Conservation (phyloP, 805 yeast genomes). For the Danielia reshetovae region DNA sequence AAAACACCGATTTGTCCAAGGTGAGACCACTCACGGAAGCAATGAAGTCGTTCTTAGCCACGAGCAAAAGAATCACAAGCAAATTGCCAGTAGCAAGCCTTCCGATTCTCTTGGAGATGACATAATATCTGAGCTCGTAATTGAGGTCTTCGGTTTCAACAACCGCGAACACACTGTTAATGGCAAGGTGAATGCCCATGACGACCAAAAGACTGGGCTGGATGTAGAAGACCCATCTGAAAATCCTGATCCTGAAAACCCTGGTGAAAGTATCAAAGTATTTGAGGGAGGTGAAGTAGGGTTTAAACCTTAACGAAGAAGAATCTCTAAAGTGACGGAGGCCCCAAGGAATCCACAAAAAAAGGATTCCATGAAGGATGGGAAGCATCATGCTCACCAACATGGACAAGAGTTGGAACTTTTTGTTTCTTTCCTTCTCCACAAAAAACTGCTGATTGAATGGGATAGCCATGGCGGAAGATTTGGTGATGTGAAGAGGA, state of each 20-base stretch:
- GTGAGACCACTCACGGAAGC: slow-evolving; percentile 39
- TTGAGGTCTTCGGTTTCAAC: slow-evolving; percentile 34
- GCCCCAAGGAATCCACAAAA: slow-evolving; percentile 38
- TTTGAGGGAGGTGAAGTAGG: slow-evolving; percentile 25
- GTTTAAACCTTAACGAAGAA: slow-evolving; percentile 10
- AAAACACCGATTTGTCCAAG: slow-evolving; percentile 33
- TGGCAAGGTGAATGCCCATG: slow-evolving; percentile 21
- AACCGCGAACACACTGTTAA: slow-evolving; percentile 26
- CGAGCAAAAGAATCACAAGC: slow-evolving; percentile 33
- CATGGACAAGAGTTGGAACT: slow-evolving; percentile 35
- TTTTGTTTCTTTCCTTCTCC: slow-evolving; percentile 33
- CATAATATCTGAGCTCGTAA: slow-evolving; percentile 36
- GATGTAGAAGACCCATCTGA: slow-evolving; percentile 21
- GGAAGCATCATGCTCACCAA: slow-evolving; percentile 23
- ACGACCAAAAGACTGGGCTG: slow-evolving; percentile 41
- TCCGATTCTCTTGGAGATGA: slow-evolving; percentile 41
- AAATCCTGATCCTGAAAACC: slow-evolving; percentile 19
- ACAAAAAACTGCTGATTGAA: slow-evolving; percentile 35
- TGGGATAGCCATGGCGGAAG: slow-evolving; percentile 26
- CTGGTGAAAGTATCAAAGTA: slow-evolving; percentile 26
- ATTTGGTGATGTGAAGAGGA: too few species aligned
- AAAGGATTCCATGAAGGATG: slow-evolving; percentile 36
- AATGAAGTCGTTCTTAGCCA: slow-evolving; percentile 38
- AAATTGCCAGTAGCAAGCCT: slow-evolving; percentile 37
- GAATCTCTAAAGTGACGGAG: slow-evolving; percentile 23